These are phyloP conservation scores for Nicotiana undulata DNA, from an alignment of 257 asterid species.

Conservation along the genomic window DNA sequence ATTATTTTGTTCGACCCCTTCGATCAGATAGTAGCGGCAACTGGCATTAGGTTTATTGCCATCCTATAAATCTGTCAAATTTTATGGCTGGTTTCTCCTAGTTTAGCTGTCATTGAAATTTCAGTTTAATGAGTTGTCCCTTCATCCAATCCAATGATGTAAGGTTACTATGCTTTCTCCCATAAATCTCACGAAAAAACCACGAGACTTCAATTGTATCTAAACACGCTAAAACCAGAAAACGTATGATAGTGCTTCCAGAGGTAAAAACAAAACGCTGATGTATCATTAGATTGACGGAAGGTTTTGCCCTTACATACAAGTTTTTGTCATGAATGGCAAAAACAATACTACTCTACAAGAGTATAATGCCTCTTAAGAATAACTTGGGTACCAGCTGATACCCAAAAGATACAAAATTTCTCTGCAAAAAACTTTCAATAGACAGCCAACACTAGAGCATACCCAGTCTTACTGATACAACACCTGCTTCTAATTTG, in stretches of 20 bases:
- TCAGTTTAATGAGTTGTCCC: not conserved
- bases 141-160: not conserved
- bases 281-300: not conserved
- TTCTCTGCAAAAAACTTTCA: not conserved
- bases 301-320: not conserved
- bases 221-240: too few relatives aligned
- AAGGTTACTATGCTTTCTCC: not conserved
- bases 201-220: not conserved
- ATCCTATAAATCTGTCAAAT: not conserved
- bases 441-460: not conserved
- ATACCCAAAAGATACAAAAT: conserved; percentile 1
- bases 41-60: not conserved
- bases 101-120: not conserved
- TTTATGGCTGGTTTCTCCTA: not conserved
- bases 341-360: not conserved
- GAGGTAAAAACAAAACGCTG: not conserved
- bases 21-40: not conserved
- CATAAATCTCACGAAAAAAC: not conserved
- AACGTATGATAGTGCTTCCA: too few relatives aligned
- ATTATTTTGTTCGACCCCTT: not conserved
- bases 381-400: not conserved
- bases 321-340: not conserved
- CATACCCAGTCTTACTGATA: not conserved
- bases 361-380: not conserved
- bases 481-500: not conserved